Evolutionary conservation across 352 stramenopile genomes (phyloP), one percentile per base, ranked within the genome.

Genomic region (Globisporangium alternatum): DNA sequence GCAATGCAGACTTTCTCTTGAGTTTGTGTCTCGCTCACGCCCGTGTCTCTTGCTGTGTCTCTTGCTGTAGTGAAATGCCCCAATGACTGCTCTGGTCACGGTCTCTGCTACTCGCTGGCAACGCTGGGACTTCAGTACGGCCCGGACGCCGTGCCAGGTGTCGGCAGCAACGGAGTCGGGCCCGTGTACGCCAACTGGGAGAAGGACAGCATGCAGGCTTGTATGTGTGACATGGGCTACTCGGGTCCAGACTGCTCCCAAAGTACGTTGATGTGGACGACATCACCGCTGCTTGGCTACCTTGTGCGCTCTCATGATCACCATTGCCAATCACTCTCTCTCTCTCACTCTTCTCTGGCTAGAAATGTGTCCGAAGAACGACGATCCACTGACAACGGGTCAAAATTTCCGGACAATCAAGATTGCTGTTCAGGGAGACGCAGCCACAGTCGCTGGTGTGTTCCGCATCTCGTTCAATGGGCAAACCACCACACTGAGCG

Each of bases 281-380:
- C 30, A 25, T 25, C 31, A 13, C 45, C 63, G 47, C 41, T 19
- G 12, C 2, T 54, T 31, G 21, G 21, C 22, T 12, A n/a, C 13
- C 47, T 54, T 12, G 25, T 22, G 17, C 1, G 5, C 22, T 3
- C 12, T 21, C 12, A 25, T 53, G 55, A 35, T 57, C 3, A 48
- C 35, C 44, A 21, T 9, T 22, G 21, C 37, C 21, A 28, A 33
- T 49, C 4, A 17, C 37, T 43, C 7, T 13, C 7, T 43, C 37
- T 55, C 9, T 64, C 15, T 31, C n/a, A n/a, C 9, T 35, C 21
- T 65, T 28, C 22, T 17, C 21, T 58, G 19, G 31, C 35, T 41
- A 89, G 77, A 76, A 22, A 94, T 95, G 81, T 96, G 90, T 45
- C 82, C 86, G 10, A 95, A 95, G 76, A 89, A 89, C 35, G 86